A percentile compares a stretch with the other conserved stretches of the same genome.
Conservation (phyloP, 2,329 filamentous ascomycete genomes). For the Fusarium sublunatum region DNA sequence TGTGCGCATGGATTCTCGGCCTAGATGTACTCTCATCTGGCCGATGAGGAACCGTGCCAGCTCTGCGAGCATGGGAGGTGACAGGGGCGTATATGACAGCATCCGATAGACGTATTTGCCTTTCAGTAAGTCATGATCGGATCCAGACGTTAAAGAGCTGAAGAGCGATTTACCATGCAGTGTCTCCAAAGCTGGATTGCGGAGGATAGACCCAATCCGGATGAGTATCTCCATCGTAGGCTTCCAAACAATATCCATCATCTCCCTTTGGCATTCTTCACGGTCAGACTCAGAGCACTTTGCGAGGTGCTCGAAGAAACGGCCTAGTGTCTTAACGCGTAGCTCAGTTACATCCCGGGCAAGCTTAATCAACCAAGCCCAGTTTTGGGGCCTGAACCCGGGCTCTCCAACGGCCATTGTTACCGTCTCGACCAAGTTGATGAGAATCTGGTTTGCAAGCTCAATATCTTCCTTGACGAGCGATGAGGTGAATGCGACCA, state of each 20-base stretch:
- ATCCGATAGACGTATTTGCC: constrained; percentile 29
- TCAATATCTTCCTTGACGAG: constrained; percentile 10
- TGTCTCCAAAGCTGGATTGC: constrained; percentile 10
- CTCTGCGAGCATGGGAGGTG: constrained; percentile 23
- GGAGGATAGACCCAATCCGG: constrained; percentile 35
- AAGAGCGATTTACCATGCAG: not conserved
- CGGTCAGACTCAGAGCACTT: constrained; percentile 2
- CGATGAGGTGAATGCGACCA: constrained; percentile 3
- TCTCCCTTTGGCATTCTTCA: constrained; percentile 4
- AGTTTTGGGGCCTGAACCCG: constrained; percentile 16
- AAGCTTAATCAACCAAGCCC: constrained; percentile 20
- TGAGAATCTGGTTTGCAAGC: constrained; percentile 28
- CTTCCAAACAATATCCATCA: constrained; percentile 45
- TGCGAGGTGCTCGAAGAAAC: constrained; percentile 9
- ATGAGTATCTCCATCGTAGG: constrained; percentile 48
- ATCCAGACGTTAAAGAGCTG: not conserved
- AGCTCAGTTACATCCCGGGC: constrained; percentile 2
- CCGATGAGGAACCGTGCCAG: constrained; percentile 37
- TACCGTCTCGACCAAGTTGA: constrained; percentile 31
- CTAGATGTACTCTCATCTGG: constrained; percentile 30
- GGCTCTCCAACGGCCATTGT: constrained; percentile 25
- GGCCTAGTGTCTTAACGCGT: constrained; percentile 8
- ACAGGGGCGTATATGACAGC: constrained; percentile 3
- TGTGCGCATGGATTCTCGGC: constrained; percentile 14
- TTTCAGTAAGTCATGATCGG: not conserved